These are phyloP conservation scores for Termitomyces sp. DNA, from an alignment of 768 basidiomycete species.

Conservation along the genomic window DNA sequence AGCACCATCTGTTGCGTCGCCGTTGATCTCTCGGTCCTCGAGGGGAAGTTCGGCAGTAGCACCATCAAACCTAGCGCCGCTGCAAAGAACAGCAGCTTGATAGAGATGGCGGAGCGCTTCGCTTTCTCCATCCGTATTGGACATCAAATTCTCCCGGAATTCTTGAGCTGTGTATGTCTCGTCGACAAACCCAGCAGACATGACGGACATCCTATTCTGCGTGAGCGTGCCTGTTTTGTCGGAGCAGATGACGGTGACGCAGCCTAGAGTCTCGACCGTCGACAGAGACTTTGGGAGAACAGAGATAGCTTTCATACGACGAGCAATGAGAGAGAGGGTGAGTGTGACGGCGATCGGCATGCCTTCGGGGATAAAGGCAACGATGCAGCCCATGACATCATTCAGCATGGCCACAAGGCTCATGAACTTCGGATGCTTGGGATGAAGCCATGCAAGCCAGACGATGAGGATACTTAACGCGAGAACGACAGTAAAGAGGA, in stretches of 20 bases:
- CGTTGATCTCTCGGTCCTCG: conserved; percentile 32
- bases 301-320: conserved; percentile 12
- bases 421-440: conserved; percentile 40
- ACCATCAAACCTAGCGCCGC: conserved; percentile 49
- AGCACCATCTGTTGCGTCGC: conserved; percentile 53
- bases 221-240: conserved; percentile 67
- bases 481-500: conserved; percentile 31
- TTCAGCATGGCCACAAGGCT: conserved; percentile 47
- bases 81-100: conserved; percentile 49
- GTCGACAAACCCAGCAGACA: conserved; percentile 38
- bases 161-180: conserved; percentile 25
- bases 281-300: conserved; percentile 43
- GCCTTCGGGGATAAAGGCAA: conserved; percentile 44
- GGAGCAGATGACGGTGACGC: conserved; percentile 49
- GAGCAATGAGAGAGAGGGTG: conserved; percentile 30
- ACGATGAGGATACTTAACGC: conserved; percentile 41
- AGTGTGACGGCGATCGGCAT: conserved; percentile 53
- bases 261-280: conserved; percentile 65
- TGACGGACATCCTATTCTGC: conserved; percentile 55
- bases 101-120: conserved; percentile 20
- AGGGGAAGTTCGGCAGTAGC: conserved; percentile 18
- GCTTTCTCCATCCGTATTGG: conserved; percentile 1
- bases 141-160: conserved; percentile 12
- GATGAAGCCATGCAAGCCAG: conserved; percentile 41
- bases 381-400: conserved; percentile 47